A percentile compares a stretch with the other conserved stretches of the same genome.
Evolutionary conservation across 805 yeast genomes (phyloP).

Genomic region (Lachancea cidri): DNA sequence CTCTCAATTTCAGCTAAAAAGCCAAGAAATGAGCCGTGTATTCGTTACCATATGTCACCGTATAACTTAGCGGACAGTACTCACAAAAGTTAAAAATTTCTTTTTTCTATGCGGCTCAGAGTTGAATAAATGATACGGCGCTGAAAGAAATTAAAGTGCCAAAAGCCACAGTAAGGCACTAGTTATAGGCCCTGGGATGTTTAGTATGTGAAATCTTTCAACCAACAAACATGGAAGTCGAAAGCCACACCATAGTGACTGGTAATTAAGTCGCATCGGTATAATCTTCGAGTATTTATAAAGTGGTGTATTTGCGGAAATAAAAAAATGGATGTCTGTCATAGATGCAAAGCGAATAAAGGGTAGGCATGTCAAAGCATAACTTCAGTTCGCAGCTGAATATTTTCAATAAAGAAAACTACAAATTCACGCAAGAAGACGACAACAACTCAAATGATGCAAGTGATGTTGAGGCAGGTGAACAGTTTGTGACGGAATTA

Average conservation of each 20-base stretch:
- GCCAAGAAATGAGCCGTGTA: no score
- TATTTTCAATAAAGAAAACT: constrained; percentile 28
- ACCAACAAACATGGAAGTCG: background rate
- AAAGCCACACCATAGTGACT: background rate
- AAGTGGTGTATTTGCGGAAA: no score
- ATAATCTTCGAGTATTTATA: no score
- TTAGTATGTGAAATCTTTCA: no score
- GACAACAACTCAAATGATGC: constrained; percentile 3
- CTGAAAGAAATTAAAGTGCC: background rate
- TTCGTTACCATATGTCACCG: no score
- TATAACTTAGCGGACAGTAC: no score
- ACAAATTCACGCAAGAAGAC: constrained; percentile 12
- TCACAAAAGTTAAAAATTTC: no score
- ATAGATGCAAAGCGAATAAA: background rate
- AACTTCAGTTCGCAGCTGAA: constrained; percentile 22
- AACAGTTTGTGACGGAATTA: constrained; percentile 32
- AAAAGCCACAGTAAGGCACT: background rate
- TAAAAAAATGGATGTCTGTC: no score
- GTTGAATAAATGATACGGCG: background rate
- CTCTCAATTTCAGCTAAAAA: no score
- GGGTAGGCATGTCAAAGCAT: background rate
- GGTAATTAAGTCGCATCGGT: background rate
- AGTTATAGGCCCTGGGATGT: background rate
- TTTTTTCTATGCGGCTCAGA: background rate
- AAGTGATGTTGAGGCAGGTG: constrained; percentile 22